Evolutionary conservation across 163 green algal species (phyloP), one percentile per base, ranked within the genome.

Genomic region (Scenedesmus sp.): DNA sequence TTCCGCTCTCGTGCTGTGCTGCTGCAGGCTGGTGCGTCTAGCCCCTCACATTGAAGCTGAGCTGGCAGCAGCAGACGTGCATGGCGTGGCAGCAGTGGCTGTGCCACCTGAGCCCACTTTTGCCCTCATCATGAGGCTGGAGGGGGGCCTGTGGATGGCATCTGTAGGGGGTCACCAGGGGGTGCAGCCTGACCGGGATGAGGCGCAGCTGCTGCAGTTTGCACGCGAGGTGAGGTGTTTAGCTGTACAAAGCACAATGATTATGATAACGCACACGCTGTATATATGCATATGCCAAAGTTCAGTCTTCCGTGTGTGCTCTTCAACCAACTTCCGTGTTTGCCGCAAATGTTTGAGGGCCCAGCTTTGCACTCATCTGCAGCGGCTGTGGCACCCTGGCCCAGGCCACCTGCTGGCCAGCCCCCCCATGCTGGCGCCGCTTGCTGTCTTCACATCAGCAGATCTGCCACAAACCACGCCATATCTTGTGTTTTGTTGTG

Each of bases 101-200:
- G n/a, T 23, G 26, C 77, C 77, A 8, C n/a, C 77, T 5, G 1
- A 73, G 62, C 62, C 10, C 12, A 84, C 20, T 9, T 54, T 86
- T 46, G 81, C 34, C 2, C n/a, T 86, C 9, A 12, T 86, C 13
- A 16, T 66, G 81, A 23, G 54, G 81, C 52, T 67, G 12, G 81
- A 86, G 54, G 13, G 66, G 34, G 81, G 52, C 81, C 64, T 86
- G 81, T 89, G 84, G 84, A 82, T 89, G 15, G 84, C 16, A 5
- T 8, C 10, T 15, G 26, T 89, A 15, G 84, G 84, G 16, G 84
- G 84, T 2, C 52, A 82, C 26, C 20, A 89, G 20, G 57, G 56
- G 6, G 6, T 77, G 5, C 59, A 89, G 5, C 84, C 84, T n/a
- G 54, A 15, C n/a, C 46, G 60, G 16, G 8, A 89, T 8, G 84